These are phyloP conservation scores for Solanum boliviense DNA, from an alignment of 257 asterid genomes.

Conservation along the genomic window DNA sequence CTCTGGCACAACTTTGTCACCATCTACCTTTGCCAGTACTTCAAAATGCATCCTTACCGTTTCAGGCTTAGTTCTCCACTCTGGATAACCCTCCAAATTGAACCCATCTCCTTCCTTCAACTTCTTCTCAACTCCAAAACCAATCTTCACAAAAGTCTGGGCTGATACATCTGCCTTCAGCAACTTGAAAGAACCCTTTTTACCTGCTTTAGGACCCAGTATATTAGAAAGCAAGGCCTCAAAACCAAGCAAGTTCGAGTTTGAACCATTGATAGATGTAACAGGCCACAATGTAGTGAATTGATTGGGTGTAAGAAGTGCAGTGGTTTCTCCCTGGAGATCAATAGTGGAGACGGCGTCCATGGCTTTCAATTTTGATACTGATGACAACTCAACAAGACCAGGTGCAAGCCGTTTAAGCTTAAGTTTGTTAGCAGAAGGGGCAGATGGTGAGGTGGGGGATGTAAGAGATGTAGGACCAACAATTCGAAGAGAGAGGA, in stretches of 20 bases:
- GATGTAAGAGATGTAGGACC: conserved; percentile 87
- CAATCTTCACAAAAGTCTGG: conserved; percentile 75
- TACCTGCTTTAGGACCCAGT: conserved; percentile 54
- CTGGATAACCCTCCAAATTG: conserved; percentile 43
- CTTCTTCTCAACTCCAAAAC: conserved; percentile 77
- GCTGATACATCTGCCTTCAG: conserved; percentile 84
- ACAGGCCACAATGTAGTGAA: conserved; percentile 80
- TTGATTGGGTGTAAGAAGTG: conserved; percentile 38
- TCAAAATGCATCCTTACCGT: conserved; percentile 75
- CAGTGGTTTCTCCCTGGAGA: conserved; percentile 59
- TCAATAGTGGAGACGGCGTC: conserved; percentile 36
- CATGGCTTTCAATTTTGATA: conserved; percentile 38
- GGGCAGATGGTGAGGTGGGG: conserved; percentile 52
- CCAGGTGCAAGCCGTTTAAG: conserved; percentile 97
- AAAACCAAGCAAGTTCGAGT: conserved; percentile 63
- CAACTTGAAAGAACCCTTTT: conserved; percentile 73
- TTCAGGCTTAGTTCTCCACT: conserved; percentile 76
- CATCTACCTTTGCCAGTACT: conserved; percentile 86
- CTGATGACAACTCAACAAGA: conserved; percentile 81
- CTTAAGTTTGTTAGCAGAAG: conserved; percentile 57
- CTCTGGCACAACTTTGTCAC: conserved; percentile 82
- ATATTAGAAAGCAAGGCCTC: conserved; percentile 70
- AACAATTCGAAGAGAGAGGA: conserved; percentile 79
- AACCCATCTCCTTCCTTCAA: conserved; percentile 34
- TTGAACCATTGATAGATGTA: conserved; percentile 59